A percentile compares a stretch with the other conserved stretches of the same genome.
These are phyloP conservation scores for Solanum gracilifrons DNA, from an alignment of 257 asterid genomes.

Conservation along the genomic window DNA sequence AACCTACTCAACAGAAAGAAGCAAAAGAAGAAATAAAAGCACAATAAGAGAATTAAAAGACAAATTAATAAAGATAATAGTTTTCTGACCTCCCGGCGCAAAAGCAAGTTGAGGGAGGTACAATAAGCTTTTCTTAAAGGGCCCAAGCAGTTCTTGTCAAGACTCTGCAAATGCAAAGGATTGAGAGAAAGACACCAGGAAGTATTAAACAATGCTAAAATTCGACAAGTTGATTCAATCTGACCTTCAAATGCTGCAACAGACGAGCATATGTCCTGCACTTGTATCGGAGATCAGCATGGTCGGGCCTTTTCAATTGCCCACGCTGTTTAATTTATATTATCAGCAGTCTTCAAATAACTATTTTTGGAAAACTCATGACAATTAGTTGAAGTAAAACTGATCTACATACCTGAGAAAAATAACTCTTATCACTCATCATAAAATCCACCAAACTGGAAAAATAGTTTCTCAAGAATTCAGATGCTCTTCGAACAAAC, in stretches of 20 bases:
- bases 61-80: slow-evolving; percentile 8
- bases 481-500: slow-evolving; percentile 87
- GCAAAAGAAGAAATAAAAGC: background rate
- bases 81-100: slow-evolving; percentile 82
- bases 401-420: slow-evolving; percentile 66
- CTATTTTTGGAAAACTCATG: slow-evolving; percentile 4
- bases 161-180: slow-evolving; percentile 47
- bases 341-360: slow-evolving; percentile 8
- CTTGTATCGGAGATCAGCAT: slow-evolving; percentile 88
- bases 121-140: slow-evolving; percentile 93
- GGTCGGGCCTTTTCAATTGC: slow-evolving; percentile 95
- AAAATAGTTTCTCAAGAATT: slow-evolving; percentile 78
- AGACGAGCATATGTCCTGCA: slow-evolving; percentile 99
- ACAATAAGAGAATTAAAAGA: slow-evolving; percentile 1
- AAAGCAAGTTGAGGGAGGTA: slow-evolving; percentile 82
- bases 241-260: slow-evolving; percentile 89
- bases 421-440: slow-evolving; percentile 87
- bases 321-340: slow-evolving; percentile 61
- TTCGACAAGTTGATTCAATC: slow-evolving; percentile 5
- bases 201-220: slow-evolving; percentile 2
- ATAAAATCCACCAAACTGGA: slow-evolving; percentile 94
- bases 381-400: background rate
- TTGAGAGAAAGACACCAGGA: slow-evolving; percentile 3
- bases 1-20: background rate
- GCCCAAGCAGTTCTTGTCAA: slow-evolving; percentile 73